Conservation (phyloP, 352 stramenopile genomes). For the Phytophthora idaei region DNA sequence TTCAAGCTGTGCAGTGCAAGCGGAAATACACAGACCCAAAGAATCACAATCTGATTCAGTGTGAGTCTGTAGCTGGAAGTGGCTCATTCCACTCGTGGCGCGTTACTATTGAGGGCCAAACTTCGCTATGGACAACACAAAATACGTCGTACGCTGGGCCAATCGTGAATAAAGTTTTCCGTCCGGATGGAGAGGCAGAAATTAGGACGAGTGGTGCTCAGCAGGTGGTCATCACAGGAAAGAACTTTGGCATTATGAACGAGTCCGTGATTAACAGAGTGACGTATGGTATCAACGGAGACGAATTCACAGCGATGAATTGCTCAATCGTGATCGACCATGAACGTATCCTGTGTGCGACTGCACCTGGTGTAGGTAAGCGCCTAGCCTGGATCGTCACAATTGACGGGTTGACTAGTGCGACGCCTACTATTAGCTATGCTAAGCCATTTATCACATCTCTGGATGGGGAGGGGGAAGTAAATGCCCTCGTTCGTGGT, state of each 20-base stretch:
- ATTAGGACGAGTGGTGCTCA: constrained; percentile 58
- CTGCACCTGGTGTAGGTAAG: constrained; percentile 52
- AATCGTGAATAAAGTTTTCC: constrained; percentile 62
- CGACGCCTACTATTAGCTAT: constrained; percentile 65
- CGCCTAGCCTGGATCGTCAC: constrained; percentile 63
- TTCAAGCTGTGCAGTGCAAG: constrained; percentile 58
- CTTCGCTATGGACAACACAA: constrained; percentile 38
- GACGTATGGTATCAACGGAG: constrained; percentile 56
- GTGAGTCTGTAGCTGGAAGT: constrained; percentile 52
- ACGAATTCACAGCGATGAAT: constrained; percentile 44
- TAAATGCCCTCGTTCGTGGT: constrained; percentile 40
- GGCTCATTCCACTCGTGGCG: constrained; percentile 54
- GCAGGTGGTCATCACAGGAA: constrained; percentile 59
- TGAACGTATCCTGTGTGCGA: constrained; percentile 58
- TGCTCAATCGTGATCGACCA: constrained; percentile 57
- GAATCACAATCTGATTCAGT: constrained; percentile 57
- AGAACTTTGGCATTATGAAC: constrained; percentile 56
- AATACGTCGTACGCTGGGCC: constrained; percentile 63
- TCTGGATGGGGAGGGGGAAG: constrained; percentile 42
- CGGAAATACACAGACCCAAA: constrained; percentile 46
- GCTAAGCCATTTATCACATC: constrained; percentile 49
- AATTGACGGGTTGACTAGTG: constrained; percentile 54
- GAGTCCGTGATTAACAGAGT: constrained; percentile 43
- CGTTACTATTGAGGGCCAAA: constrained; percentile 42
- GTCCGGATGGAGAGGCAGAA: constrained; percentile 46